phyloP scores from a whole-genome alignment of 345 rosid genomes.

The Trapa bicornis region DNA sequence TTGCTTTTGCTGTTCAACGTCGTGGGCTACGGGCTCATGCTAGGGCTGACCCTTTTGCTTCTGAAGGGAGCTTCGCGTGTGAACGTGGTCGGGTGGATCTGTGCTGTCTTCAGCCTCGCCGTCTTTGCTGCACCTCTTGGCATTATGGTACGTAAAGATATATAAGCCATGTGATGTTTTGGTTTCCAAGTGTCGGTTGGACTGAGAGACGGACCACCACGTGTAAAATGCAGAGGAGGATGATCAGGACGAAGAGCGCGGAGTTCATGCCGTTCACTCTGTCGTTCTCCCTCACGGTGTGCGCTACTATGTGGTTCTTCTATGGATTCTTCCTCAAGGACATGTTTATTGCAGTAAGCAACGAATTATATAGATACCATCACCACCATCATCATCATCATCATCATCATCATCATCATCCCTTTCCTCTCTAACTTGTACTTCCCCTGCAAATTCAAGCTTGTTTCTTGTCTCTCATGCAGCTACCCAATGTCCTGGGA shows the following conservation, averaged over 20 bases:
- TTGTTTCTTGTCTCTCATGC: conserved; percentile 4
- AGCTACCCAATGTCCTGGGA: conserved; percentile 47
- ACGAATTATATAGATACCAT: no score
- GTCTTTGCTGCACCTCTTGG: conserved; percentile 6
- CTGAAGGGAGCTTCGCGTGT: conserved; percentile 28
- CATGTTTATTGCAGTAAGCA: conserved; percentile 58
- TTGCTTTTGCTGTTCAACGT: conserved; percentile 43
- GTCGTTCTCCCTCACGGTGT: conserved; percentile 62
- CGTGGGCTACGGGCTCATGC: conserved; percentile 38
- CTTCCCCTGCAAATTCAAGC: background rate
- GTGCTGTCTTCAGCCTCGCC: conserved; percentile 23
- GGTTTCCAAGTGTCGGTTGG: background rate
- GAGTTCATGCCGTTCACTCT: conserved; percentile 78
- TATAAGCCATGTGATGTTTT: background rate
- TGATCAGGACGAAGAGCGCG: conserved; percentile 68
- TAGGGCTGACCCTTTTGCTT: conserved; percentile 24
- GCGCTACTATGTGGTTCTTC: conserved; percentile 79
- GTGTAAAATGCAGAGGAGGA: conserved; percentile 39
- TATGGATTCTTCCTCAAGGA: conserved; percentile 64
- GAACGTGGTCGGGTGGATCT: conserved; percentile 58
- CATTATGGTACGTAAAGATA: conserved; percentile 44
- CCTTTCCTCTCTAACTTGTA: background rate
- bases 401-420: background rate
- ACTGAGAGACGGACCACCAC: background rate
- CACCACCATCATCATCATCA: no score